Percentiles rank a stretch among this genome's conserved stretches.
phyloP scores from a whole-genome alignment of 2,329 filamentous ascomycete species.

The Pestalotiopsis sp. region DNA sequence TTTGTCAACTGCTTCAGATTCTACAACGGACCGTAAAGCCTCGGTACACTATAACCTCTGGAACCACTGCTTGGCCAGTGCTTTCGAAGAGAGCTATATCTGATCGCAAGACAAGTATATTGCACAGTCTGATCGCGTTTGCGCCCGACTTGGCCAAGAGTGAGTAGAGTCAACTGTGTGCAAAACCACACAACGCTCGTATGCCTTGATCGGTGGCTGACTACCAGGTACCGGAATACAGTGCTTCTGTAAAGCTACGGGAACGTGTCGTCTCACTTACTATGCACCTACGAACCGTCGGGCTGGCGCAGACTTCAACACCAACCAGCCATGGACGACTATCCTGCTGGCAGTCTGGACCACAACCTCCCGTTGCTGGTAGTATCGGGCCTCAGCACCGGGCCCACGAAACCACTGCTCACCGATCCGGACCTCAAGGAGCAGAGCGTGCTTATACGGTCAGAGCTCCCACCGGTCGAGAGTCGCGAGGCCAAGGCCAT shows the following conservation, averaged over 20 bases:
- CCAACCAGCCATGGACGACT: conserved; percentile 68
- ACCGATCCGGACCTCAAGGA: conserved; percentile 55
- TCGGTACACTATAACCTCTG: background rate
- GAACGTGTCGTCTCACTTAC: background rate
- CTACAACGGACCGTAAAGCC: background rate
- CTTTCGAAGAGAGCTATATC: background rate
- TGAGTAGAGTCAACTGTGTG: background rate
- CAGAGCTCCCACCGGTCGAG: conserved; percentile 69
- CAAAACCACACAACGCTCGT: background rate
- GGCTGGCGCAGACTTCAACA: background rate
- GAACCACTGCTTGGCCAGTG: background rate
- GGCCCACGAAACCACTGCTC: conserved; percentile 41
- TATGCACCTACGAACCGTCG: background rate
- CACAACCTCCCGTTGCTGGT: conserved; percentile 86
- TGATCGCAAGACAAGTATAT: background rate
- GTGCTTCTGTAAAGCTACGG: background rate
- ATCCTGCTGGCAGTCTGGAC: conserved; percentile 76
- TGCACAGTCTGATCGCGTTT: background rate
- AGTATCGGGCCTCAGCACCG: conserved; percentile 70
- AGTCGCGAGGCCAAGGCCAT: conserved; percentile 67
- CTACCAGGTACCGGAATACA: background rate
- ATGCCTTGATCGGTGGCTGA: background rate
- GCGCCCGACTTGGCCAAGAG: background rate
- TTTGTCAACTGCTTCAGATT: background rate
- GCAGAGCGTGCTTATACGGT: conserved; percentile 64